Conservation (phyloP, 176 grass and related monocot genomes). For the Avena insularis region DNA sequence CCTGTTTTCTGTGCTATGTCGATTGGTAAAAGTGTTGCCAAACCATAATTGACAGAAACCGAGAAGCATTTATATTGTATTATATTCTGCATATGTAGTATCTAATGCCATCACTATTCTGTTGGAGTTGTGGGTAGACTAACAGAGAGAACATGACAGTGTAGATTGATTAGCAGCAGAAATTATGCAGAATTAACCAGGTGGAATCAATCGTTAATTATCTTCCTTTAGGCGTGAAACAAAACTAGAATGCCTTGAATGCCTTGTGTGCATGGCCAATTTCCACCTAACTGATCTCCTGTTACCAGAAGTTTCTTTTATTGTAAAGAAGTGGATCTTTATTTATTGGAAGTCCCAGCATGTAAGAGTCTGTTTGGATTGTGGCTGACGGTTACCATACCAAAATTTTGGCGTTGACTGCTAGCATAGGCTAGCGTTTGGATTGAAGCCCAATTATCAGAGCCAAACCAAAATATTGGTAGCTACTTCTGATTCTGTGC, state of each 20-base stretch:
- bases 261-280: not conserved
- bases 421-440: too few species aligned
- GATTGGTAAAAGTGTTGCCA: not conserved
- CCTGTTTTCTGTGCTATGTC: not conserved
- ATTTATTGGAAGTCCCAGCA: not conserved
- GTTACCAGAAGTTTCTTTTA: not conserved
- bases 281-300: not conserved
- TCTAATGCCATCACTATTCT: not conserved
- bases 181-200: slow-evolving; percentile 5
- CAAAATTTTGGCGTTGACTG: too few species aligned
- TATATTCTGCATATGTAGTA: not conserved
- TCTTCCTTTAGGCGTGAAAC: not conserved
- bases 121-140: not conserved
- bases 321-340: not conserved
- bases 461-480: too few species aligned
- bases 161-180: not conserved
- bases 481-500: too few species aligned
- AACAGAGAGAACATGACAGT: not conserved
- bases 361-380: not conserved
- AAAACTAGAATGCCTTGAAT: not conserved
- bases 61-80: not conserved
- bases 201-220: not conserved
- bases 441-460: too few species aligned
- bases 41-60: not conserved
- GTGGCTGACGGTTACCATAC: too few species aligned